Conservation (phyloP, 148 eudicot genomes). For the Vaccinium vitisidaea region DNA sequence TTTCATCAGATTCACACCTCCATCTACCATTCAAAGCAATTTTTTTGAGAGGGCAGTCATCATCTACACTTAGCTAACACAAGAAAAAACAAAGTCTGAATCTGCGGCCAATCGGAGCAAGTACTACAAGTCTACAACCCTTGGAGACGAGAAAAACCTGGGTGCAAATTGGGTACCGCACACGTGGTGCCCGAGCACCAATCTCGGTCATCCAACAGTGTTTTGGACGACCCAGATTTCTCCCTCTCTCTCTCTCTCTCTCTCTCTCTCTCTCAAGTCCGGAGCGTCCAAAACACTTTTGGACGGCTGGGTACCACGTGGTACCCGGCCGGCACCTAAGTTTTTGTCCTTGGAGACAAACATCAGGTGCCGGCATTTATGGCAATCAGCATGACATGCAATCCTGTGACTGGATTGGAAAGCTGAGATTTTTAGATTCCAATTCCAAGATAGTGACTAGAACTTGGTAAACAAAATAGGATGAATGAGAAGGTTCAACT, state of each 20-base stretch:
- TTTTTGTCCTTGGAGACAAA: neutral
- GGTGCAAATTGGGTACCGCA: too few species aligned
- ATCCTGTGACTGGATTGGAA: neutral
- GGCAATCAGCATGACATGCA: neutral
- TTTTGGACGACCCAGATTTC: too few species aligned
- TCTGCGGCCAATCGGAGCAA: neutral
- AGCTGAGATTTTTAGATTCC: neutral
- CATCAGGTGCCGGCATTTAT: neutral
- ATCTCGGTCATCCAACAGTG: too few species aligned
- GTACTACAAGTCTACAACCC: neutral
- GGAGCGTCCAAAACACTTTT: too few species aligned
- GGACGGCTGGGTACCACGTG: too few species aligned
- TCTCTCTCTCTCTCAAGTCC: too few species aligned
- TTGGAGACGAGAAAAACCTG: too few species aligned
- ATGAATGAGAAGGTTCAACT: neutral
- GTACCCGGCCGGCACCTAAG: too few species aligned
- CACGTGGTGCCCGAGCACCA: too few species aligned
- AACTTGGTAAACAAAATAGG: neutral
- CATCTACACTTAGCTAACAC: neutral
- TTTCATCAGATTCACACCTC: constrained; percentile 3
- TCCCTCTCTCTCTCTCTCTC: too few species aligned
- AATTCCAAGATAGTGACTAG: neutral
- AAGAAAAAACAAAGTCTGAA: neutral
- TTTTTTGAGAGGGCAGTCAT: neutral
- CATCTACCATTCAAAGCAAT: constrained; percentile 19